Evolutionary conservation across 2,329 filamentous ascomycete genomes (phyloP), one percentile per base, ranked within the genome.

Genomic region (Calonectria multiphialidica): DNA sequence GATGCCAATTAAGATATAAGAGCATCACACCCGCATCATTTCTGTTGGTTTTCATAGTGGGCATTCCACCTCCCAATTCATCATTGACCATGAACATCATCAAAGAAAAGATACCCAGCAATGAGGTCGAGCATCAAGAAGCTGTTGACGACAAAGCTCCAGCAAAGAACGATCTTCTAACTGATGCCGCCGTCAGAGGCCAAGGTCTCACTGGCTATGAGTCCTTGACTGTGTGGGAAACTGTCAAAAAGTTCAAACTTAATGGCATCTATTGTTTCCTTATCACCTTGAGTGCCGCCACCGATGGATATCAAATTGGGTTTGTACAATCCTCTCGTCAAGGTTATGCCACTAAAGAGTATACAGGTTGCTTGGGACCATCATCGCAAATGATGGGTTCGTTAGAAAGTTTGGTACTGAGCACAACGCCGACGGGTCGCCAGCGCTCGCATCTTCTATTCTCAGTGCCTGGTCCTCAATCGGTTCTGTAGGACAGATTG

Each of bases 161-260:
- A 10, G 5, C 33, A 35, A 35, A 35, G 10, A 35, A 10, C 33
- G 13, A 40, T 33, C 30, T 59, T 10, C 23, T 64, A 35, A 61
- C 69, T 47, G 75, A 79, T 16, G 77, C 77, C 28, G 76, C 72
- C 8, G 71, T 66, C 50, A 75, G 66, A 44, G 79, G 79, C 33
- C 79, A 80, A 68, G 75, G 72, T 15, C 53, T 75, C 13, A 72
- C 78, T 4, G 79, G 77, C 4, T 80, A 79, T 63, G 78, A 81
- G 70, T 75, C 70, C 13, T 61, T 80, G 62, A 74, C 69, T 2
- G 44, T 72, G 30, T 80, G 78, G 78, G 62, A 80, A 68, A 80
- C 77, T 9, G 66, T 74, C 7, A 79, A 73, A 49, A 69, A 63
- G 28, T 80, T 80, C 72, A 80, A 77, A 49, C 30, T 79, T 18